These are phyloP conservation scores for Aspergillus bridgeri DNA, from an alignment of 495 filamentous ascomycete genomes.

Conservation along the genomic window DNA sequence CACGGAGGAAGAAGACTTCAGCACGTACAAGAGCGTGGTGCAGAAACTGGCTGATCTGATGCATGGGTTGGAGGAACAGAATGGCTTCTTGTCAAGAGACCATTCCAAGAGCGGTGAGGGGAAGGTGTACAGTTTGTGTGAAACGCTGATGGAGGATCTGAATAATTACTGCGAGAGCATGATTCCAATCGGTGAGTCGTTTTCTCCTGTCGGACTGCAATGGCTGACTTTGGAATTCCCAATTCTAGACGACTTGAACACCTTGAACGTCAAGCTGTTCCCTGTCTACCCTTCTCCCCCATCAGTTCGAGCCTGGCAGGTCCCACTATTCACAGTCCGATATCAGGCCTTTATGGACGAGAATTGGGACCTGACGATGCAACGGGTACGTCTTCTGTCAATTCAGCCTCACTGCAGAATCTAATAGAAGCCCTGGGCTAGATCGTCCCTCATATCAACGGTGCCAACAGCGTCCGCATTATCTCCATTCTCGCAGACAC, in stretches of 20 bases:
- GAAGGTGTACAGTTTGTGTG: slow-evolving; percentile 76
- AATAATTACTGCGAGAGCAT: slow-evolving; percentile 98
- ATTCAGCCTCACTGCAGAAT: background rate
- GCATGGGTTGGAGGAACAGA: slow-evolving; percentile 83
- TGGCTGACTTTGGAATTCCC: background rate
- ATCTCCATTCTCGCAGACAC: slow-evolving; percentile 83
- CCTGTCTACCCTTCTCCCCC: slow-evolving; percentile 76
- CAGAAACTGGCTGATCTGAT: slow-evolving; percentile 80
- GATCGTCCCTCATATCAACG: slow-evolving; percentile 82
- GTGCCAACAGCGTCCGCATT: slow-evolving; percentile 78
- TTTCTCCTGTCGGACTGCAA: background rate
- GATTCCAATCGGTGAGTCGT: slow-evolving; percentile 76
- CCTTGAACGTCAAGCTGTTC: slow-evolving; percentile 94
- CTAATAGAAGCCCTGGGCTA: slow-evolving; percentile 14
- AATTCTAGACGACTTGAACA: slow-evolving; percentile 77
- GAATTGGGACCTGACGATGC: slow-evolving; percentile 89
- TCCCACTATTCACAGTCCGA: slow-evolving; percentile 83
- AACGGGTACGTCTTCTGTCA: slow-evolving; percentile 43
- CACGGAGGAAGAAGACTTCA: slow-evolving; percentile 62
- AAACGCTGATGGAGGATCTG: slow-evolving; percentile 89
- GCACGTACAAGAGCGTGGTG: slow-evolving; percentile 76
- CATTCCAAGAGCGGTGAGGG: slow-evolving; percentile 48
- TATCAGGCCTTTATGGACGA: slow-evolving; percentile 72
- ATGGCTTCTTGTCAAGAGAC: slow-evolving; percentile 59
- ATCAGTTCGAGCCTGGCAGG: slow-evolving; percentile 77